phyloP scores from a whole-genome alignment of 192 early-diverging fungal genomes.

The Phlyctochytrium arcticum region DNA sequence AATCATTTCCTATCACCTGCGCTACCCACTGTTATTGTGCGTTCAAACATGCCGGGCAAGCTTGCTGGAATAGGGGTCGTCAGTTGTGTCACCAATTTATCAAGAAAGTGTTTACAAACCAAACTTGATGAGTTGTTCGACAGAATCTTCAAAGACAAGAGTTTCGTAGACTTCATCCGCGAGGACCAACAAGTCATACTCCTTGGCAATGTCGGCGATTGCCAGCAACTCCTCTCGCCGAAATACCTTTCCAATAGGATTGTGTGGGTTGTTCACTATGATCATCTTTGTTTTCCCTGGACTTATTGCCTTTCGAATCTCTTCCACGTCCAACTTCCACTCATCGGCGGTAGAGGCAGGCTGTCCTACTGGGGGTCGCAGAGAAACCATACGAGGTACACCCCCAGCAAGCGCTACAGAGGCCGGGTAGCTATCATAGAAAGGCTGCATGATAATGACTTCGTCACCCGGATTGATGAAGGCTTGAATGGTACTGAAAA shows the following conservation, averaged over 20 bases:
- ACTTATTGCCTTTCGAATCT: slow-evolving; percentile 72
- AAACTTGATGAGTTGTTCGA: slow-evolving; percentile 48
- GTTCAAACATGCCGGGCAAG: slow-evolving; percentile 82
- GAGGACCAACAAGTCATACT: slow-evolving; percentile 82
- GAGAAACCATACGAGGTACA: slow-evolving; percentile 77
- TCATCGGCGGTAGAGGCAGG: slow-evolving; percentile 58
- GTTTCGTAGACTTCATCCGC: slow-evolving; percentile 94
- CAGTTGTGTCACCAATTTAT: background rate
- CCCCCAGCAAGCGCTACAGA: slow-evolving; percentile 81
- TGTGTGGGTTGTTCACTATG: slow-evolving; percentile 95
- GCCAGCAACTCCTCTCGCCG: slow-evolving; percentile 65
- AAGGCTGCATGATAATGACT: slow-evolving; percentile 92
- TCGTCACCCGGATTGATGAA: slow-evolving; percentile 75
- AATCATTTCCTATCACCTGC: slow-evolving; percentile 55
- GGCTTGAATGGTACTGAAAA: slow-evolving; percentile 71
- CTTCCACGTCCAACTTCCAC: slow-evolving; percentile 83
- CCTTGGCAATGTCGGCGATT: slow-evolving; percentile 70
- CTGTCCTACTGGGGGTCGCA: slow-evolving; percentile 53
- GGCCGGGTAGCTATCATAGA: slow-evolving; percentile 86
- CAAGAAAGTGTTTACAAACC: slow-evolving; percentile 14
- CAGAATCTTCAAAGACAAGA: slow-evolving; percentile 69
- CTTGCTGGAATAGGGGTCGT: slow-evolving; percentile 51
- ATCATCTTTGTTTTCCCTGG: slow-evolving; percentile 72
- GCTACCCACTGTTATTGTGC: slow-evolving; percentile 89
- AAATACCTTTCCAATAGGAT: slow-evolving; percentile 84